Evolutionary conservation across 1,139 yeast species (phyloP).

Genomic region (Hansenula anomala): DNA sequence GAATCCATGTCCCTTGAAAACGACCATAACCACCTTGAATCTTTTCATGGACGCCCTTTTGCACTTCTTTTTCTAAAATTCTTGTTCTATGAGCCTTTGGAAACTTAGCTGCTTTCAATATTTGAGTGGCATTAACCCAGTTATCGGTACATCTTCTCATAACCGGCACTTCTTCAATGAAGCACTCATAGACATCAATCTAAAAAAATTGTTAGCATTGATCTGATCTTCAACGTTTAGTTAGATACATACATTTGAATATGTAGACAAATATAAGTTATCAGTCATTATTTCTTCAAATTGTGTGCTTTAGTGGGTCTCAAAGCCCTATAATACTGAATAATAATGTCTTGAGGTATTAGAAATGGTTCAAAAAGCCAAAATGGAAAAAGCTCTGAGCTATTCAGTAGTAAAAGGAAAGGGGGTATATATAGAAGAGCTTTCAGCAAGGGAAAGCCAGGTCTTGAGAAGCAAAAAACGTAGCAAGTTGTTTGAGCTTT

Average conservation of each 20-base stretch:
- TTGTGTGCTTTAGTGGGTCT: background rate
- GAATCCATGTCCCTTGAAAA: constrained; percentile 96
- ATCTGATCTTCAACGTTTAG: no score
- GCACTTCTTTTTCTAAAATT: constrained; percentile 86
- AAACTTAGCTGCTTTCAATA: constrained; percentile 87
- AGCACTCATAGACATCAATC: constrained; percentile 56
- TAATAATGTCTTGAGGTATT: no score
- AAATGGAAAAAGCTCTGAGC: no score
- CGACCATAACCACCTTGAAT: constrained; percentile 97
- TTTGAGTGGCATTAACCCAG: constrained; percentile 94
- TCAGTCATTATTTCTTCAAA: background rate
- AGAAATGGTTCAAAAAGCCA: no score
- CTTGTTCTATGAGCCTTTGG: constrained; percentile 93
- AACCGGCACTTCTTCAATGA: constrained; percentile 45
- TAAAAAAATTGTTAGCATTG: constrained; percentile 1
- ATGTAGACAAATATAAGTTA: constrained; percentile 20
- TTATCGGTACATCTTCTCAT: constrained; percentile 82
- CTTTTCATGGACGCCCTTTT: constrained; percentile 81
- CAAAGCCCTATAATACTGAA: background rate
- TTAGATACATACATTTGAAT: constrained; percentile 22
- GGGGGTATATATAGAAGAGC: no score
- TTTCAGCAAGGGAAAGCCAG: no score
- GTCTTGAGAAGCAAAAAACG: no score
- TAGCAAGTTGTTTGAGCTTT: no score
- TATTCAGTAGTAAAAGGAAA: no score